Evolutionary conservation across 176 grass and related monocot species (phyloP), one percentile per base, ranked within the genome.

Genomic region (Eragrostis nindensis): DNA sequence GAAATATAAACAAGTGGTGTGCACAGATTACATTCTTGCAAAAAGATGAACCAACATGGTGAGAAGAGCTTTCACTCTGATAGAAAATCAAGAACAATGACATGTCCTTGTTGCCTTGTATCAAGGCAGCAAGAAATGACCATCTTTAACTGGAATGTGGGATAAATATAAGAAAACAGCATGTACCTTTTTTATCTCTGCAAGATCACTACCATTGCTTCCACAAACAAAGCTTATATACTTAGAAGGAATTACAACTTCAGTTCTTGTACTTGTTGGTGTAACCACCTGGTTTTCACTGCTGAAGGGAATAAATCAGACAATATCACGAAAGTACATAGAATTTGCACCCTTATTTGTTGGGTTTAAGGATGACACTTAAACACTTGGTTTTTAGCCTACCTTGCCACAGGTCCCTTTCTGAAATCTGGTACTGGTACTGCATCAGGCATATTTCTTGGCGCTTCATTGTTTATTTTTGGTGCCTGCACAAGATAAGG

Each of bases 201-300:
- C 64, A 80, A 94, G 85, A 80, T 86, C 88, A 49, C 71, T 85
- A 75, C 82, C 85, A 74, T 80, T 71, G 68, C 80, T 57, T 68
- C 91, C 91, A 67, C 79, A 86, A 64, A 94, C 62, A 68, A 76
- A 94, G 40, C 59, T 71, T 53, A 90, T 64, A 67, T 94, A 90
- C 64, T 94, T 74, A 45, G 66, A 68, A 80, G 91, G 91, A 83
- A 94, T 65, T 62, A 88, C 18, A 67, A 93, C 81, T 88, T 94
- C 91, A 63, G 88, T 82, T 43, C 70, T 86, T 62, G 71, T 76
- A 82, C 55, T 65, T 64, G 30, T 80, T 88, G 82, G 66, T 53
- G 85, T 18, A 85, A 55, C 64, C 42, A 44, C 79, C 74, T 86
- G 91, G 22, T 75, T 88, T 88, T 82, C 79, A 76, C 85, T 90